Percentiles rank a stretch among this genome's conserved stretches.
Evolutionary conservation across 345 rosid species (phyloP).

Genomic region (Syzygium grande): DNA sequence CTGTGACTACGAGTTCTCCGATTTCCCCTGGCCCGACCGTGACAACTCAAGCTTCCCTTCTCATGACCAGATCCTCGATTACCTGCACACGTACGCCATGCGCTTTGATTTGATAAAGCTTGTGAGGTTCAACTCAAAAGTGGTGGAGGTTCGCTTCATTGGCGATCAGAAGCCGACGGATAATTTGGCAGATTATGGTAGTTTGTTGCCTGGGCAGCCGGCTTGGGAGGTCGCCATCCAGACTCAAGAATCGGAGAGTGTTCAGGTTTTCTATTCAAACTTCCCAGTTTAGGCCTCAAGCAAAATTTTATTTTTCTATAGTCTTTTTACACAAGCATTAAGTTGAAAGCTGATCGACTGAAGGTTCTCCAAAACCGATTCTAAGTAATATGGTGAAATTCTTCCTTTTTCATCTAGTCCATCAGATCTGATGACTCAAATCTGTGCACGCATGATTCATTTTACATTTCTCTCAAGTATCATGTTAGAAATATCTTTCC

Average conservation of each 20-base stretch:
- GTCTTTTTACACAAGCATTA: neutral
- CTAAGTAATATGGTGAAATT: neutral
- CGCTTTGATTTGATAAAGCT: constrained; percentile 57
- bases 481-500: neutral
- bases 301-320: neutral
- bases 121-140: constrained; percentile 61
- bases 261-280: constrained; percentile 35
- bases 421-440: neutral
- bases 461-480: neutral
- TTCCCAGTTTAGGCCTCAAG: neutral
- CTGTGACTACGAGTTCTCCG: constrained; percentile 69
- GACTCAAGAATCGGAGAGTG: constrained; percentile 19
- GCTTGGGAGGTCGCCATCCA: constrained; percentile 78
- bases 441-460: neutral
- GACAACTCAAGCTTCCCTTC: constrained; percentile 63
- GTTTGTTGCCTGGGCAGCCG: constrained; percentile 44
- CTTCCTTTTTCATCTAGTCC: neutral
- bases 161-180: constrained; percentile 11
- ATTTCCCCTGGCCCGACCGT: constrained; percentile 74
- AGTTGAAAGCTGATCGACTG: neutral
- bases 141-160: constrained; percentile 43
- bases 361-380: neutral
- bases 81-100: constrained; percentile 62
- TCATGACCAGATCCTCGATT: constrained; percentile 52
- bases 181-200: constrained; percentile 16